Base-by-base conservation (phyloP, 108 stramenopile species). In the Skeletonema grethae region DNA sequence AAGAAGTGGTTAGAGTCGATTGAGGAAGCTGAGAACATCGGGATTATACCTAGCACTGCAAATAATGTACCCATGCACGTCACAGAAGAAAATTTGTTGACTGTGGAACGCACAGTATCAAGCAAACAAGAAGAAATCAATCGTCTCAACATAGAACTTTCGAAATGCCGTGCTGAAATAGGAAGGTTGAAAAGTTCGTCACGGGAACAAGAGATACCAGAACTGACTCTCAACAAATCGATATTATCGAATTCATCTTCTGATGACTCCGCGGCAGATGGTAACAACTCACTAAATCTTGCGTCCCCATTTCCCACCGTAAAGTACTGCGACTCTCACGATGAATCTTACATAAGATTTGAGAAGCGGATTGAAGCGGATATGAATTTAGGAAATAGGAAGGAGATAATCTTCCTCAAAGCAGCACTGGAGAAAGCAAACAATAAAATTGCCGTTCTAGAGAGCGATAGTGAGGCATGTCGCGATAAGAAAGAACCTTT, bases 81-180 rank as follows among this genome's bases (percentile, higher is more conserved):
- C 7, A 50, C 10, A 48, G 56, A 32, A 18, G 55, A 57, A 32
- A 64, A 12, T 15, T 69, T 89, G 4, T 81, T 73, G 65, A 64
- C 81, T 5, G 72, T 79, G 2, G 55, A 85, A 43, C 1, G 59
- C 9, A 75, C 78, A 65, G 35, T 80, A 7, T 65, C 63, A 13
- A 82, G 72, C 58, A 83, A 82, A 28, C 61, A 66, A 22, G 75
- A 77, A 75, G 57, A 78, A 32, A 74, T 75, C 22, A 43, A 57
- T 24, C 79, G 79, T 29, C 77, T 94, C n/a, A 85, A 90, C 64
- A 64, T 79, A 65, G 91, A 92, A 57, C 64, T 95, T 8, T 76
- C 83, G 15, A 72, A 81, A 53, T 90, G 89, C 67, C 80, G 87
- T 16, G 87, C 88, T 32, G 93, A 95, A 80, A 90, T 95, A 66